phyloP scores from a whole-genome alignment of 805 yeast species.

The Metschnikowia sp. region DNA sequence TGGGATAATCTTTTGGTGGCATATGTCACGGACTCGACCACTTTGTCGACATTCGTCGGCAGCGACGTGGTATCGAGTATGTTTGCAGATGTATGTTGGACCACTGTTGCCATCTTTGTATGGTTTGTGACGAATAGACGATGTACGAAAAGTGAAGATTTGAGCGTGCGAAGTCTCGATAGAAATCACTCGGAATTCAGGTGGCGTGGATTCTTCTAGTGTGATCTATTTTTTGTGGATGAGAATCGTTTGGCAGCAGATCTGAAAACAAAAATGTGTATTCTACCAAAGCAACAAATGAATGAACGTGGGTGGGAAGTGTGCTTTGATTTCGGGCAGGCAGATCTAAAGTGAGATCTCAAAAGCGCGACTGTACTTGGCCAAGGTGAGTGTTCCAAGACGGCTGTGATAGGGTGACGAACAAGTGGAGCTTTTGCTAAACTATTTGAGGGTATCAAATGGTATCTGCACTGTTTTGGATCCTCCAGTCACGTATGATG shows the following conservation, averaged over 20 bases:
- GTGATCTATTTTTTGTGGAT: too few species aligned
- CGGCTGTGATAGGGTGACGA: too few species aligned
- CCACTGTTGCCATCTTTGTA: constrained; percentile 15
- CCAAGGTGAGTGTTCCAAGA: background rate
- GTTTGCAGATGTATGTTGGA: constrained; percentile 13
- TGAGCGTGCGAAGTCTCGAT: too few species aligned
- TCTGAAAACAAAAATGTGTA: background rate
- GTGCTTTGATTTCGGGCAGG: constrained; percentile 5
- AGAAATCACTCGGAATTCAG: too few species aligned
- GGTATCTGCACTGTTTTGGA: background rate
- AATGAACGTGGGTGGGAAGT: background rate
- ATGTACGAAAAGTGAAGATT: too few species aligned
- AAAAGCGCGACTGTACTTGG: constrained; percentile 2
- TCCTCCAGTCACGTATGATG: background rate
- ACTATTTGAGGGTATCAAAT: background rate
- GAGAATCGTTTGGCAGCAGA: too few species aligned
- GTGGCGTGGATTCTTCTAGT: too few species aligned
- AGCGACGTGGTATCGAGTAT: constrained; percentile 14
- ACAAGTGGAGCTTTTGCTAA: too few species aligned
- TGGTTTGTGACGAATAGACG: too few species aligned
- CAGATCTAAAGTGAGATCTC: constrained; percentile 2
- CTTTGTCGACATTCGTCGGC: constrained; percentile 32
- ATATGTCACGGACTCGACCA: constrained; percentile 43
- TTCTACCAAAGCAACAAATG: constrained; percentile 1
- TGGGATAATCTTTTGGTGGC: constrained; percentile 51